phyloP scores from a whole-genome alignment of 768 basidiomycete genomes.

The Cystofilobasidium macerans region DNA sequence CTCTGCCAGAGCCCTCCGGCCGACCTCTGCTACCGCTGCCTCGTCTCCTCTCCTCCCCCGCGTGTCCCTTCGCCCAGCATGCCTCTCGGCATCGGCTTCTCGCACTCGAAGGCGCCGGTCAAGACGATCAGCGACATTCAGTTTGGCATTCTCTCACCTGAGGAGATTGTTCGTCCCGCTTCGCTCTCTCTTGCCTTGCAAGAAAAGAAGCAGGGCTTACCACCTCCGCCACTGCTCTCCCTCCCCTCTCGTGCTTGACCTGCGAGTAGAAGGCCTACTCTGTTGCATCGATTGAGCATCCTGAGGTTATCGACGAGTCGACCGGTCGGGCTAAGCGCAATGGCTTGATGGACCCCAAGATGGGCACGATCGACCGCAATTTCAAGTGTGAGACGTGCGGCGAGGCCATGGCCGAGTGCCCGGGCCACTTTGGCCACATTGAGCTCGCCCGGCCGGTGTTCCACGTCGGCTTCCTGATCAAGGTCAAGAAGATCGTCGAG shows the following conservation, averaged over 20 bases:
- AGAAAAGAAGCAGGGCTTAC: constrained; percentile 71
- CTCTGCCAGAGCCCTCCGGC: no score
- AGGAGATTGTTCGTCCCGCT: constrained; percentile 74
- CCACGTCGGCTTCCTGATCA: constrained; percentile 92
- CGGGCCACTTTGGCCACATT: constrained; percentile 98
- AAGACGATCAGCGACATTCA: constrained; percentile 95
- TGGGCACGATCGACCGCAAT: constrained; percentile 65
- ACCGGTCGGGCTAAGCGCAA: constrained; percentile 81
- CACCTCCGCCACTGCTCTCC: constrained; percentile 35
- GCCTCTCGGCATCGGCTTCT: constrained; percentile 31
- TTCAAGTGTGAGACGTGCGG: constrained; percentile 98
- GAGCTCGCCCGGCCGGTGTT: constrained; percentile 95
- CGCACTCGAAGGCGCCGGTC: constrained; percentile 84
- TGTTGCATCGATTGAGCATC: constrained; percentile 95
- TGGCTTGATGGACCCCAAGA: constrained; percentile 92
- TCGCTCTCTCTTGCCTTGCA: not conserved
- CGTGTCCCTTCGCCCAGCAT: constrained; percentile 1
- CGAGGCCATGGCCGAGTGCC: constrained; percentile 99
- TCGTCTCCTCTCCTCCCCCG: constrained; percentile 2
- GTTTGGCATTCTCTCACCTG: constrained; percentile 95
- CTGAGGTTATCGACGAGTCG: constrained; percentile 94
- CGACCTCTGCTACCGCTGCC: no score
- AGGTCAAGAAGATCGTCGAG: constrained; percentile 99
- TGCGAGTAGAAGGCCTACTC: constrained; percentile 82
- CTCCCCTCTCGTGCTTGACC: not conserved